Conservation (phyloP, 805 yeast species). For the Blastobotrys peoriensis region DNA sequence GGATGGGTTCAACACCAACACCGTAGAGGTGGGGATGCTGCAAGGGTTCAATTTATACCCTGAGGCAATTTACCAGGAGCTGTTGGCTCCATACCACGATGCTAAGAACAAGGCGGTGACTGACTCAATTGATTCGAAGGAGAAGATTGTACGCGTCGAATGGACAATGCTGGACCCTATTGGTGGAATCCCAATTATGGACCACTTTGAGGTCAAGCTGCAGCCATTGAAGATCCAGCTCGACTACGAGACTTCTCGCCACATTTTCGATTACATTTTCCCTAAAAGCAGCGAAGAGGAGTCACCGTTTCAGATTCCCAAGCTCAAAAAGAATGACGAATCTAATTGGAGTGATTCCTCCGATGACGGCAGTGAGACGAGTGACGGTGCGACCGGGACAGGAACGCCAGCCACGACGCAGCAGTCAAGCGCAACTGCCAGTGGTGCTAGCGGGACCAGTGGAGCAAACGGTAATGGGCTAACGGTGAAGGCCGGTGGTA, state of each 20-base stretch:
- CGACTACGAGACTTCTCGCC: slow-evolving; percentile 64
- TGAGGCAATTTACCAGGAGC: slow-evolving; percentile 59
- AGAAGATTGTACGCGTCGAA: slow-evolving; percentile 38
- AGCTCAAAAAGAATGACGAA: slow-evolving; percentile 8
- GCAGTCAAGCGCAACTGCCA: too few relatives aligned
- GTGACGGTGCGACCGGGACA: too few relatives aligned
- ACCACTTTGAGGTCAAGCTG: slow-evolving; percentile 51
- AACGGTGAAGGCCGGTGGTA: too few relatives aligned
- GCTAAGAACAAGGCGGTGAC: slow-evolving; percentile 14
- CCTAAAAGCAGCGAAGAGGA: slow-evolving; percentile 41
- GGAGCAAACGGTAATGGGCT: too few relatives aligned
- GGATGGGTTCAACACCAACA: slow-evolving; percentile 63
- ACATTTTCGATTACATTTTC: slow-evolving; percentile 61
- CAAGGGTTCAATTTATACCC: slow-evolving; percentile 63
- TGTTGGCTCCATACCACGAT: slow-evolving; percentile 48
- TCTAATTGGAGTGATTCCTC: slow-evolving; percentile 7
- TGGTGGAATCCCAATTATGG: slow-evolving; percentile 85
- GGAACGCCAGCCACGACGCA: too few relatives aligned
- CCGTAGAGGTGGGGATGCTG: slow-evolving; percentile 51
- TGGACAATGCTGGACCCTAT: slow-evolving; percentile 86
- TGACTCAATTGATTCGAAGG: slow-evolving; percentile 14
- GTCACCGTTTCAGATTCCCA: slow-evolving; percentile 21
- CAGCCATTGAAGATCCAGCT: slow-evolving; percentile 66
- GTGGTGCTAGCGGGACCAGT: too few relatives aligned
- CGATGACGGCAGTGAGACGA: too few relatives aligned